Evolutionary conservation across 2,329 filamentous ascomycete species (phyloP).

Genomic region (Epichloe festucae): DNA sequence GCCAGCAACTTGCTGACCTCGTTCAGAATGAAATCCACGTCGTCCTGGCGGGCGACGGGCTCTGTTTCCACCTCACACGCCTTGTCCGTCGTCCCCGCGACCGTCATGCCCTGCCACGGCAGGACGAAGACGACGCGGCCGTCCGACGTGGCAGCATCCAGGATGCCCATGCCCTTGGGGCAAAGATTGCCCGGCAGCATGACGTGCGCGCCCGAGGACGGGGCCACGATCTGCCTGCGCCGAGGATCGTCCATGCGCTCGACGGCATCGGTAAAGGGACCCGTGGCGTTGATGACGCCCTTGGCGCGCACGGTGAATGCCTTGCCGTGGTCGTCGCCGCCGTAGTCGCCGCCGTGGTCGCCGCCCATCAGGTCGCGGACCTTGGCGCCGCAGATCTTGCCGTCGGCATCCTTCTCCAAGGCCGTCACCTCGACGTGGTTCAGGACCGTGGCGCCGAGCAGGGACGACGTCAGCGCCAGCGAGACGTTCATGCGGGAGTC

Average conservation of each 20-base stretch:
- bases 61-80: constrained; percentile 55
- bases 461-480: constrained; percentile 64
- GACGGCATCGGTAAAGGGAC: constrained; percentile 68
- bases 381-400: constrained; percentile 55
- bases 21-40: constrained; percentile 70
- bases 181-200: constrained; percentile 70
- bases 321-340: constrained; percentile 37
- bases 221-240: constrained; percentile 61
- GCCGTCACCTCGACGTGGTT: constrained; percentile 71
- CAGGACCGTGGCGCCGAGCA: constrained; percentile 68
- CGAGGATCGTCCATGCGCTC: constrained; percentile 66
- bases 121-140: constrained; percentile 83
- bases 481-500: constrained; percentile 82
- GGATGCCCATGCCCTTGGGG: constrained; percentile 68
- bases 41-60: constrained; percentile 60
- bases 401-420: constrained; percentile 57
- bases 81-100: constrained; percentile 71
- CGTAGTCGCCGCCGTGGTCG: constrained; percentile 38
- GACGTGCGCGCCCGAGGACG: constrained; percentile 71
- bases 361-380: constrained; percentile 44
- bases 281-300: constrained; percentile 74
- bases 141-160: constrained; percentile 70
- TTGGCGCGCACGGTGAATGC: constrained; percentile 60
- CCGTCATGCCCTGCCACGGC: constrained; percentile 77
- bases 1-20: constrained; percentile 66